Conservation (phyloP, 177 flowering plant species). For the Vitis hybrid region DNA sequence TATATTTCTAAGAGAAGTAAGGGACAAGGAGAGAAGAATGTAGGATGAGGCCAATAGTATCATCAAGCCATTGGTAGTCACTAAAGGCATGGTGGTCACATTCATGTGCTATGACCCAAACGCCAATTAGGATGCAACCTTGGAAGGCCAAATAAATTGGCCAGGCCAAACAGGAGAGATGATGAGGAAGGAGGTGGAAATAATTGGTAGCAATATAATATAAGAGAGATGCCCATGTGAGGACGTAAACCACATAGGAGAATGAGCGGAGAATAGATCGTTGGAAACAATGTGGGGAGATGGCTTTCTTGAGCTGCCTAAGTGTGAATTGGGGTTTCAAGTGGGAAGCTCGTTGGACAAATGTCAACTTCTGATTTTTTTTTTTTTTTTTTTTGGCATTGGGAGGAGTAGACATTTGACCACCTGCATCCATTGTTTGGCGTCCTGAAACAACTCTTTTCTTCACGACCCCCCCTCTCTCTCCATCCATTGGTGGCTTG, state of each 20-base stretch:
- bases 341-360: slow-evolving; percentile 44
- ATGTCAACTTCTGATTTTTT: slow-evolving; percentile 11
- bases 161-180: slow-evolving; percentile 56
- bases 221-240: slow-evolving; percentile 40
- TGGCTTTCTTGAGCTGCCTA: slow-evolving; percentile 65
- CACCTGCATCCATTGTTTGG: slow-evolving; percentile 66
- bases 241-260: slow-evolving; percentile 59
- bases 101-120: slow-evolving; percentile 35
- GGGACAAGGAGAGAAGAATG: too few relatives aligned
- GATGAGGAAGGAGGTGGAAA: slow-evolving; percentile 45
- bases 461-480: too few relatives aligned
- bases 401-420: slow-evolving; percentile 42
- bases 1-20: too few relatives aligned
- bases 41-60: too few relatives aligned
- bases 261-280: slow-evolving; percentile 70
- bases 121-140: slow-evolving; percentile 68
- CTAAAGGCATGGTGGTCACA: too few relatives aligned
- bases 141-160: slow-evolving; percentile 54
- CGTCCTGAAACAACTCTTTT: slow-evolving; percentile 2
- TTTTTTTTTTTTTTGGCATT: slow-evolving; percentile 15
- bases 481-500: too few relatives aligned
- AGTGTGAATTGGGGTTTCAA: slow-evolving; percentile 65
- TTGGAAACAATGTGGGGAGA: slow-evolving; percentile 74
- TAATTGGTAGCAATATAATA: slow-evolving; percentile 50
- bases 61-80: too few relatives aligned